Conservation (phyloP, 2,329 filamentous ascomycete species). For the Teratosphaeria pseudoeucalypti region DNA sequence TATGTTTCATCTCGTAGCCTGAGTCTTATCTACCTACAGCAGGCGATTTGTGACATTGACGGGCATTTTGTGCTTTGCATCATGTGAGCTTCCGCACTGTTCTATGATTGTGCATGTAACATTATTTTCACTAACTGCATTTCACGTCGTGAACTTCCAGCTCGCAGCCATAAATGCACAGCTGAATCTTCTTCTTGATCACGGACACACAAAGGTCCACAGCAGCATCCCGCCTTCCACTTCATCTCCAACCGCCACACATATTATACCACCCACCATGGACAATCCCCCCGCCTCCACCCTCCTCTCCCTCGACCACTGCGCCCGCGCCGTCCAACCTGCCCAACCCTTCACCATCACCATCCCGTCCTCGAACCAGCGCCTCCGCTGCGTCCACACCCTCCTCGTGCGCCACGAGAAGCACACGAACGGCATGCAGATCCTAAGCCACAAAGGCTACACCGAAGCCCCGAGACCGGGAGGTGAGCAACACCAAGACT, state of each 20-base stretch:
- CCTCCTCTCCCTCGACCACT: neutral
- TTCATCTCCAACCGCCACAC: neutral
- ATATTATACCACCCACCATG: neutral
- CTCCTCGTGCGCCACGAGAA: neutral
- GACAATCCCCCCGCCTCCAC: neutral
- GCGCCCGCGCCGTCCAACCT: neutral
- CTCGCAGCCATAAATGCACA: neutral
- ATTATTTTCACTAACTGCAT: neutral
- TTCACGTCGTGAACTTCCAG: neutral
- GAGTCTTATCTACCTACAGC: constrained; percentile 3
- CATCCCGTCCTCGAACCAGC: neutral
- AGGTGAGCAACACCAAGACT: neutral
- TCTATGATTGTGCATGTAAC: neutral
- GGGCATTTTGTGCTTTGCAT: neutral
- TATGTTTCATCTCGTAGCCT: constrained; percentile 90
- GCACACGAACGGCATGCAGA: neutral
- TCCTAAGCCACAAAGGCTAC: neutral
- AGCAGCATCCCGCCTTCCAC: neutral
- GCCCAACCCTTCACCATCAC: neutral
- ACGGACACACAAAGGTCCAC: neutral
- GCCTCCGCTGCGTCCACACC: neutral
- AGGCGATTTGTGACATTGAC: neutral
- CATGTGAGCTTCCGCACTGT: neutral
- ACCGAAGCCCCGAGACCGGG: neutral
- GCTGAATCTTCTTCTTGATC: neutral